Percentiles rank a stretch among this genome's conserved stretches.
Conservation (phyloP, 2,329 filamentous ascomycete genomes). For the Colletotrichum simmondsii region DNA sequence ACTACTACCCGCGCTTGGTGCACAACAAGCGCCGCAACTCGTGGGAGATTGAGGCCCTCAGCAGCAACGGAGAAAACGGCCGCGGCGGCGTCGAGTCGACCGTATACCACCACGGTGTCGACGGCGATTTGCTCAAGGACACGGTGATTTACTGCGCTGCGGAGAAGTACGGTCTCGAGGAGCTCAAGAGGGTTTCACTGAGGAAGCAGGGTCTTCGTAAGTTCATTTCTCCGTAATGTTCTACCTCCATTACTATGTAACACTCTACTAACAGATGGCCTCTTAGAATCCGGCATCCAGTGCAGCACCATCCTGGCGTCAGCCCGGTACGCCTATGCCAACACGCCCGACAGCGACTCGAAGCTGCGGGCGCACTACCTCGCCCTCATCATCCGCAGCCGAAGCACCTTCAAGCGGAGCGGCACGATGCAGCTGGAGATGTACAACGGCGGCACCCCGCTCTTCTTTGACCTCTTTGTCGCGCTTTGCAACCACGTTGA, state of each 20-base stretch:
- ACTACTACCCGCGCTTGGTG: slow-evolving; percentile 86
- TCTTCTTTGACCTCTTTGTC: slow-evolving; percentile 95
- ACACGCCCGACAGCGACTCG: slow-evolving; percentile 92
- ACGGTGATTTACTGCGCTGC: slow-evolving; percentile 93
- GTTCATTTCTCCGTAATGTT: slow-evolving; percentile 36
- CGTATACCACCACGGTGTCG: slow-evolving; percentile 73
- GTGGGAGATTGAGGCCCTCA: slow-evolving; percentile 81
- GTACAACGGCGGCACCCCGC: slow-evolving; percentile 81
- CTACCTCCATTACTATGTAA: neutral
- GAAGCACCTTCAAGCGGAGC: slow-evolving; percentile 90
- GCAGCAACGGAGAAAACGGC: slow-evolving; percentile 54
- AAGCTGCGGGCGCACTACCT: slow-evolving; percentile 92
- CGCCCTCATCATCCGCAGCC: slow-evolving; percentile 88
- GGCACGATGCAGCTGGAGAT: slow-evolving; percentile 97
- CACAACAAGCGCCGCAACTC: slow-evolving; percentile 84
- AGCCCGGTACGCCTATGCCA: slow-evolving; percentile 88
- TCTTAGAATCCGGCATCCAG: slow-evolving; percentile 77
- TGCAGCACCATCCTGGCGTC: slow-evolving; percentile 87
- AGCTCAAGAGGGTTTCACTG: slow-evolving; percentile 85
- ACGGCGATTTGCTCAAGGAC: slow-evolving; percentile 82
- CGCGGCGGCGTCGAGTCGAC: slow-evolving; percentile 68
- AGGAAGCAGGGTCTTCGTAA: slow-evolving; percentile 88
- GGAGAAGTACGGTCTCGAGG: slow-evolving; percentile 83
- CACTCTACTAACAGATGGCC: slow-evolving; percentile 3
- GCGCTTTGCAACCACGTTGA: slow-evolving; percentile 92